phyloP scores from a whole-genome alignment of 2,329 filamentous ascomycete species.

The Blumeria graminis region DNA sequence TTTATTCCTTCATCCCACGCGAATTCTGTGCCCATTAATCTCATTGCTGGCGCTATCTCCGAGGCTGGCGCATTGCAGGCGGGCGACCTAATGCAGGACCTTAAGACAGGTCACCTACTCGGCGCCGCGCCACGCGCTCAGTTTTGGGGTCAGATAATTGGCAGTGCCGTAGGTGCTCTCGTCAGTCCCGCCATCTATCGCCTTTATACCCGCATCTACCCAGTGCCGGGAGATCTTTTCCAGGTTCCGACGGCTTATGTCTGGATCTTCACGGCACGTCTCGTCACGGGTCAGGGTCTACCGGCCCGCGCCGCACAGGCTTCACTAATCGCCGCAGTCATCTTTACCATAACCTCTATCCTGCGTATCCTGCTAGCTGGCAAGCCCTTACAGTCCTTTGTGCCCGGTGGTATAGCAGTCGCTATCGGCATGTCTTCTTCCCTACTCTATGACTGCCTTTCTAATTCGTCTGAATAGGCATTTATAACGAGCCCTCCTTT shows the following conservation, averaged over 20 bases:
- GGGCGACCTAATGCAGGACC: slow-evolving; percentile 86
- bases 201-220: slow-evolving; percentile 74
- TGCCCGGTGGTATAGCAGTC: slow-evolving; percentile 87
- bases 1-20: slow-evolving; percentile 60
- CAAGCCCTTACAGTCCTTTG: slow-evolving; percentile 43
- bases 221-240: slow-evolving; percentile 71
- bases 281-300: slow-evolving; percentile 77
- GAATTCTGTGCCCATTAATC: slow-evolving; percentile 80
- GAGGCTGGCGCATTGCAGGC: slow-evolving; percentile 77
- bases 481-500: slow-evolving; percentile 95
- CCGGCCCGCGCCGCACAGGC: slow-evolving; percentile 66
- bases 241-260: slow-evolving; percentile 88
- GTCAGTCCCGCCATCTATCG: slow-evolving; percentile 72
- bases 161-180: slow-evolving; percentile 63
- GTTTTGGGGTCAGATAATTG: slow-evolving; percentile 90
- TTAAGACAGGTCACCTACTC: slow-evolving; percentile 85
- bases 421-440: slow-evolving; percentile 43
- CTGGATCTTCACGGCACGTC: slow-evolving; percentile 86
- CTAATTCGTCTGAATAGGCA: slow-evolving; percentile 27
- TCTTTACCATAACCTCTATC: slow-evolving; percentile 51
- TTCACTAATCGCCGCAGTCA: slow-evolving; percentile 44
- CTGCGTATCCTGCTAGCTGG: slow-evolving; percentile 32
- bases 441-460: neutral
- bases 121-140: slow-evolving; percentile 84
- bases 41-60: slow-evolving; percentile 74